Evolutionary conservation across 257 asterid species (phyloP), one percentile per base, ranked within the genome.

Genomic region (Solanum raphanifolium): DNA sequence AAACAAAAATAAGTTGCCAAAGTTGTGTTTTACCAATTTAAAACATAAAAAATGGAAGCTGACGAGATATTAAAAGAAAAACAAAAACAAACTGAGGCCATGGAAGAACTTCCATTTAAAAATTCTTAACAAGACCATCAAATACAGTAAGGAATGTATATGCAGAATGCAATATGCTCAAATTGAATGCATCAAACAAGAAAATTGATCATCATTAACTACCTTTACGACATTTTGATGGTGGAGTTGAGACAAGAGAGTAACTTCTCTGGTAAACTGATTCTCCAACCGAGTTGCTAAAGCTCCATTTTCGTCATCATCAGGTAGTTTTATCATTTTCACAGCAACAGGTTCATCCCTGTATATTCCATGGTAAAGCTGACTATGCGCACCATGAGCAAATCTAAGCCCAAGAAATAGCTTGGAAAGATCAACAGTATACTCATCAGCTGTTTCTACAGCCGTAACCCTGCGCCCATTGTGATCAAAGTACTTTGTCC

Each of bases 351-450:
- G 88, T 78, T 90, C 91, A 81, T 88, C 92, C 52, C 73, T 87
- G 46, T 91, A 91, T 71, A 85, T 87, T 43, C 93, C 93, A 86
- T 90, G 92, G 88, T 91, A 91, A 87, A 91, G 92, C 87, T 91
- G 92, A 86, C 93, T 91, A 86, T 91, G 92, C 1, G 93, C 93
- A 13, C 93, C 93, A 87, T 91, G 91, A 48, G 93, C 93, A 88
- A 91, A 90, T 38, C 86, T 82, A 34, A 88, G 89, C 86, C 93
- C 93, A 62, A 91, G 91, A 90, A 87, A 90, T 39, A 91, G 89
- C 89, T 91, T 90, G 2, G 93, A 90, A 48, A 90, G 90, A 90
- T 91, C 90, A 85, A 91, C 86, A 73, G 73, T 75, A 86, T 87
- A 43, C 68, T 85, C 90, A 38, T 91, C 93, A 1, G 86, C 88